phyloP scores from a whole-genome alignment of 2,329 filamentous ascomycete genomes.

The Monascus ruber region DNA sequence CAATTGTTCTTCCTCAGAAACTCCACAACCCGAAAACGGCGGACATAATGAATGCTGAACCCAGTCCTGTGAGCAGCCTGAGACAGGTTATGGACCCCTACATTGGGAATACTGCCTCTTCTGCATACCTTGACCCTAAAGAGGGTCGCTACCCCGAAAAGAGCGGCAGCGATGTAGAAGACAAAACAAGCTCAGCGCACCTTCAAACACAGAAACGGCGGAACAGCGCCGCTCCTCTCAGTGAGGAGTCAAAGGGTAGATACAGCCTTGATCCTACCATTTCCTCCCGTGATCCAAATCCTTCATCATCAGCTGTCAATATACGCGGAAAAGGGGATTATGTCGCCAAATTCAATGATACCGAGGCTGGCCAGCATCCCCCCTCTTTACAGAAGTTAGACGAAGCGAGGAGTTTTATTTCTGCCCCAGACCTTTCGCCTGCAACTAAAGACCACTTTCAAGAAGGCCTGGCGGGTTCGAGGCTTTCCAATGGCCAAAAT shows the following conservation, averaged over 20 bases:
- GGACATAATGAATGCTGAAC: conserved; percentile 22
- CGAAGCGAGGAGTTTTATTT: not conserved
- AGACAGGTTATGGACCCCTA: conserved; percentile 82
- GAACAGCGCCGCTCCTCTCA: not conserved
- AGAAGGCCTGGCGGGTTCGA: not conserved
- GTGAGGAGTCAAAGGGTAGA: not conserved
- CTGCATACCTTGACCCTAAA: conserved; percentile 11
- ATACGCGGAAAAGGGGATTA: too few relatives aligned
- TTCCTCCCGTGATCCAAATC: not conserved
- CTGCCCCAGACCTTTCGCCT: not conserved
- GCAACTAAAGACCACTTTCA: not conserved
- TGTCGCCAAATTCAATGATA: not conserved
- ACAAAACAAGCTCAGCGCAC: not conserved
- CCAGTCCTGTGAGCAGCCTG: conserved; percentile 66
- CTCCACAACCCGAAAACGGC: conserved; percentile 24
- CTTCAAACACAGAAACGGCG: not conserved
- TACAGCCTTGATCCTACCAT: not conserved
- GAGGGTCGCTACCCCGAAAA: conserved; percentile 12
- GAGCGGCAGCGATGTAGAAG: not conserved
- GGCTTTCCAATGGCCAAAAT: not conserved
- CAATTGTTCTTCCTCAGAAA: conserved; percentile 38
- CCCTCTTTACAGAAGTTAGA: not conserved
- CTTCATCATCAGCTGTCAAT: not conserved
- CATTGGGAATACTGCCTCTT: conserved; percentile 33
- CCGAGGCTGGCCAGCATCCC: not conserved